Percentiles rank a stretch among this genome's conserved stretches.
phyloP scores from a whole-genome alignment of 2,329 filamentous ascomycete genomes.

The Ambrosiella cleistominuta region DNA sequence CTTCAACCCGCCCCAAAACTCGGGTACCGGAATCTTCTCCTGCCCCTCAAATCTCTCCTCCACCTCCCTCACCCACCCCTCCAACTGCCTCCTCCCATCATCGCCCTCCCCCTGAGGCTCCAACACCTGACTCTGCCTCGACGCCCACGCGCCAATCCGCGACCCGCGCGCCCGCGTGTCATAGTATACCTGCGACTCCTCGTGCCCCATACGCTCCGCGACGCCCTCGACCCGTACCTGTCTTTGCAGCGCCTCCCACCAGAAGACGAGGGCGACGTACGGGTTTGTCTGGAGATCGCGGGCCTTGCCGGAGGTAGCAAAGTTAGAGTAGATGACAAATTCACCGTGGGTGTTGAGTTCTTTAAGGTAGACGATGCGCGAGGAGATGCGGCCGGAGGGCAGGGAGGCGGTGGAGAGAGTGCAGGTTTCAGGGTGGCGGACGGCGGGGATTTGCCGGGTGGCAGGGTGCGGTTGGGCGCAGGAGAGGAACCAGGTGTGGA shows the following conservation, averaged over 20 bases:
- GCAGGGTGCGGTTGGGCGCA: constrained; percentile 51
- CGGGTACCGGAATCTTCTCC: constrained; percentile 73
- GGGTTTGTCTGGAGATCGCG: constrained; percentile 54
- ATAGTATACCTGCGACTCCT: constrained; percentile 56
- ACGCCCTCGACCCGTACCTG: constrained; percentile 80
- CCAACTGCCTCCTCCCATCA: constrained; percentile 56
- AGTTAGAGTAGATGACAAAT: constrained; percentile 90
- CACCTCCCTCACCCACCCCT: constrained; percentile 58
- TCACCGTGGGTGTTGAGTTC: constrained; percentile 52
- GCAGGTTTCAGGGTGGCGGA: constrained; percentile 73
- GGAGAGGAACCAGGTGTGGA: constrained; percentile 73
- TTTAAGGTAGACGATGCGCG: constrained; percentile 85
- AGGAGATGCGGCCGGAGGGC: constrained; percentile 67
- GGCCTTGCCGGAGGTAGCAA: constrained; percentile 57
- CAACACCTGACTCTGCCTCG: constrained; percentile 67
- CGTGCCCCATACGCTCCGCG: constrained; percentile 45
- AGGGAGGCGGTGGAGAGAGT: constrained; percentile 71
- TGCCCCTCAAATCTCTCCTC: constrained; percentile 57
- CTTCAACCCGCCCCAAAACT: constrained; percentile 86
- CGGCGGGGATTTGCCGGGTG: constrained; percentile 33
- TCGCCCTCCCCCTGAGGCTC: constrained; percentile 30
- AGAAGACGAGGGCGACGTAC: constrained; percentile 72
- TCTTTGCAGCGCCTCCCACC: constrained; percentile 71
- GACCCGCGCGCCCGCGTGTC: constrained; percentile 59
- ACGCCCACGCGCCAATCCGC: constrained; percentile 84